Percentiles rank a stretch among this genome's conserved stretches.
These are phyloP conservation scores for Vaccinium darrowii DNA, from an alignment of 148 eudicot species.

Conservation along the genomic window DNA sequence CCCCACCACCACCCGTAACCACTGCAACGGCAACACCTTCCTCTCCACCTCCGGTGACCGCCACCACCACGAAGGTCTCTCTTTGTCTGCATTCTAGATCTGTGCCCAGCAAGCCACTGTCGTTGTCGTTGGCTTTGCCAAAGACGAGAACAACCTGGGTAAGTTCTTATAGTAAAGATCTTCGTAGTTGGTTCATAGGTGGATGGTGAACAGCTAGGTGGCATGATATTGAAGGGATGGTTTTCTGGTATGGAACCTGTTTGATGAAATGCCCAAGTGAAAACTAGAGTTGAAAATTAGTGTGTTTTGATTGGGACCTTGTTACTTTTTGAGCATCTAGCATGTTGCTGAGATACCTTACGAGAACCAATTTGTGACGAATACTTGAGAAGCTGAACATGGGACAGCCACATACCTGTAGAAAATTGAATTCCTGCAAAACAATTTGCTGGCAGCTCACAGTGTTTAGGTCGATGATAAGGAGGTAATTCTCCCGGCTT, in stretches of 20 bases:
- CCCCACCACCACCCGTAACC: too few species aligned
- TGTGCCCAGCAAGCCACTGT: too few species aligned
- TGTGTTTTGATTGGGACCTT: not conserved
- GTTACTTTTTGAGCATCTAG: constrained; percentile 28
- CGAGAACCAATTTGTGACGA: constrained; percentile 74
- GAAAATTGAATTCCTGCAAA: constrained; percentile 56
- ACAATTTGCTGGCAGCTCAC: constrained; percentile 87
- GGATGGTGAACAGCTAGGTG: too few species aligned
- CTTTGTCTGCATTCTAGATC: too few species aligned
- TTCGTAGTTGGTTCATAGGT: not conserved
- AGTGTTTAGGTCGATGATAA: constrained; percentile 80
- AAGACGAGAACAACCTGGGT: not conserved
- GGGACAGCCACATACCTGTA: constrained; percentile 85
- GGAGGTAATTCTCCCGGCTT: constrained; percentile 48
- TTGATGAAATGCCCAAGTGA: not conserved
- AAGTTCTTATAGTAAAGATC: too few species aligned
- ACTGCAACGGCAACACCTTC: too few species aligned
- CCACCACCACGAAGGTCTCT: too few species aligned
- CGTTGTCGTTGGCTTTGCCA: too few species aligned
- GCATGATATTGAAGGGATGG: too few species aligned
- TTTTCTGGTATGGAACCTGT: not conserved
- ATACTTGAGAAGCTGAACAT: constrained; percentile 62
- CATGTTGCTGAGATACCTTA: constrained; percentile 87
- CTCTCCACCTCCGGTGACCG: too few species aligned
- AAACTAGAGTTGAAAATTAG: not conserved